phyloP scores from a whole-genome alignment of 805 yeast genomes.

The Candida caryicola region DNA sequence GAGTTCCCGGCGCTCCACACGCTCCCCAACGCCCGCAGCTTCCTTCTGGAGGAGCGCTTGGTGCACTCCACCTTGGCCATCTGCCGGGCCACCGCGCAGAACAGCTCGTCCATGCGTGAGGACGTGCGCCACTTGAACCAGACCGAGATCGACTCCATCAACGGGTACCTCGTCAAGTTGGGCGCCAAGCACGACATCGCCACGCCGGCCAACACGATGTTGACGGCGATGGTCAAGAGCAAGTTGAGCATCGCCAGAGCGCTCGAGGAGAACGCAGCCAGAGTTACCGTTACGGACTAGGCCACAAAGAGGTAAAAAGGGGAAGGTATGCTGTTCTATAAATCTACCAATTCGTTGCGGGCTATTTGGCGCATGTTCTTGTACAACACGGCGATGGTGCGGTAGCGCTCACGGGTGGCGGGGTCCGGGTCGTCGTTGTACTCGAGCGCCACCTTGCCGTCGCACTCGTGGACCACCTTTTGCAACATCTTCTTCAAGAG shows the following conservation, averaged over 20 bases:
- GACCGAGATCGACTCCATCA: conserved; percentile 80
- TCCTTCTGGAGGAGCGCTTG: conserved; percentile 33
- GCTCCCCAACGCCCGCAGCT: conserved; percentile 29
- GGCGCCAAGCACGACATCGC: conserved; percentile 46
- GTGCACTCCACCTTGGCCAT: conserved; percentile 31
- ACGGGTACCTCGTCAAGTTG: conserved; percentile 67
- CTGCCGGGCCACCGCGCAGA: conserved; percentile 45
- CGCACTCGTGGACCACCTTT: conserved; percentile 23
- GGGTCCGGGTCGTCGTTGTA: conserved; percentile 15
- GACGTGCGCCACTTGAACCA: conserved; percentile 55
- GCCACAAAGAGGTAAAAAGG: no score
- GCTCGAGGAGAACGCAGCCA: conserved; percentile 18
- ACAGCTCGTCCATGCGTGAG: conserved; percentile 68
- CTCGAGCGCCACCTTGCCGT: conserved; percentile 15
- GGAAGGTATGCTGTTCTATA: no score
- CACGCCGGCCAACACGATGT: conserved; percentile 48
- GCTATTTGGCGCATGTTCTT: conserved; percentile 27
- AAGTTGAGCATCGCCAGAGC: conserved; percentile 31
- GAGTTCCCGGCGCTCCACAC: conserved; percentile 23
- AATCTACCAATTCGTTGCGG: conserved; percentile 4
- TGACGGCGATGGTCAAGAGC: conserved; percentile 44
- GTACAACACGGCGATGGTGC: conserved; percentile 23
- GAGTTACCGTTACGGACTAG: background rate
- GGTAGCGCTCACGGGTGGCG: conserved; percentile 15
- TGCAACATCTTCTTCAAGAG: conserved; percentile 33